Conservation (phyloP, 169 alveolate genomes). For the Eimeria maxima region DNA sequence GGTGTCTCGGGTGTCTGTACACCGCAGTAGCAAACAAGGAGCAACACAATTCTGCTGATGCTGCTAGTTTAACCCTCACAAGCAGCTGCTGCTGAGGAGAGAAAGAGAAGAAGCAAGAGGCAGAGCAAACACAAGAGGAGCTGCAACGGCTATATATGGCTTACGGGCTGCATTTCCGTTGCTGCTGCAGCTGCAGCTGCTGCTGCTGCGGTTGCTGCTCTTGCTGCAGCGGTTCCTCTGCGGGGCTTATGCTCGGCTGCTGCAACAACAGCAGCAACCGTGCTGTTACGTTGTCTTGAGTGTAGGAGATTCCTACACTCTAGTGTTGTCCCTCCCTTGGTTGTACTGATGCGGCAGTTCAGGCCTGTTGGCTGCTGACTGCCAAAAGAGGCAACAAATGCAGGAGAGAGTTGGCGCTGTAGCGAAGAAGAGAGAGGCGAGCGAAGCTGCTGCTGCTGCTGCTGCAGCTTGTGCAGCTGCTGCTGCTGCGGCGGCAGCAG, state of each 20-base stretch:
- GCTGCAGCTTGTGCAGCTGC: constrained; percentile 34
- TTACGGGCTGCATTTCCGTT: background rate
- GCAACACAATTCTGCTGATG: too few species aligned
- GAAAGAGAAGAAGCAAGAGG: background rate
- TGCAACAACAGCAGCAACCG: background rate
- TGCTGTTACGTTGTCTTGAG: background rate
- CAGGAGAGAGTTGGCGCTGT: background rate
- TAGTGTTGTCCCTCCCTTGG: background rate
- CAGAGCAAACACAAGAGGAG: background rate
- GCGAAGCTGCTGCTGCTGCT: background rate
- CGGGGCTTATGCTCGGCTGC: background rate
- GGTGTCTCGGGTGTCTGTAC: background rate
- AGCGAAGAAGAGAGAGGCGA: background rate
- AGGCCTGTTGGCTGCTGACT: background rate
- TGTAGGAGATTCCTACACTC: constrained; percentile 8
- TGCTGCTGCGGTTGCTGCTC: background rate
- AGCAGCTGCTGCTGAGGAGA: too few species aligned
- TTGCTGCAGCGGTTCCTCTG: background rate
- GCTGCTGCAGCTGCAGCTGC: constrained; percentile 8
- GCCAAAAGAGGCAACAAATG: background rate
- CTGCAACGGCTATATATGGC: background rate
- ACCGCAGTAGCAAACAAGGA: background rate
- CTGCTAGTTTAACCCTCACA: too few species aligned
- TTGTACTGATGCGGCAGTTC: constrained; percentile 1
- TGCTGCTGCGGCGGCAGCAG: constrained; percentile 69